Base-by-base conservation (phyloP, 2,329 filamentous ascomycete genomes). In the Hymenoscyphus repandus region DNA sequence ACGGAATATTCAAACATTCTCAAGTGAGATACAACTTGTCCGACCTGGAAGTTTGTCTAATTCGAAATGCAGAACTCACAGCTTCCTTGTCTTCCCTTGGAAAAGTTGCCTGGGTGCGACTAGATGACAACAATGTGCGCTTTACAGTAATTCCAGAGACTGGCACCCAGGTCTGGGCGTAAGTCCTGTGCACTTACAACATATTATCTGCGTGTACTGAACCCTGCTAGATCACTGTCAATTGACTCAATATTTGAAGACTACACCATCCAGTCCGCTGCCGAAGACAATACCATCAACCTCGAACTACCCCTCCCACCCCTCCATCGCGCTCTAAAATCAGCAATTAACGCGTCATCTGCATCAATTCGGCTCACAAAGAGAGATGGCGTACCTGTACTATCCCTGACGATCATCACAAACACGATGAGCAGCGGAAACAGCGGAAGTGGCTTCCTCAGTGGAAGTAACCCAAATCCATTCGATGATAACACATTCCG, bases 121-220 rank as follows among this genome's bases (percentile, higher is more conserved):
- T 99, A 32, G 89, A 92, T 71, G 82, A 95, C 71, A 85, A 91
- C 52, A 85, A 85, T 49, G 85, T 92, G 50, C 90, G 91, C 61
- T 96, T 99, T 72, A 97, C 93, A 53, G 88, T 97, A 63, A 92
- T 97, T 55, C 91, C 93, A 1, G 90, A 96, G 66, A 86, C 88
- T 64, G 92, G 93, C 53, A 95, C 90, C 7, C 92, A 97, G 75
- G 92, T 97, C 49, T 99, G 93, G 93, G 89, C 90, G 77, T 91
- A 77, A 66, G 84, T 82, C 40, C 55, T 45, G 13, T 60, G 12
- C 13, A 30, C n/a, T 52, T 43, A 11, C 37, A 51, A 48, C 39
- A 49, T 43, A 31, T 40, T 47, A 36, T 39, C 30, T 57, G 10
- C 31, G 34, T 3, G 68, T 72, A 51, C 68, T 73, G 32, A 49